Evolutionary conservation across 148 eudicot genomes (phyloP), one percentile per base, ranked within the genome.

Genomic region (Pharnaceum exiguum): DNA sequence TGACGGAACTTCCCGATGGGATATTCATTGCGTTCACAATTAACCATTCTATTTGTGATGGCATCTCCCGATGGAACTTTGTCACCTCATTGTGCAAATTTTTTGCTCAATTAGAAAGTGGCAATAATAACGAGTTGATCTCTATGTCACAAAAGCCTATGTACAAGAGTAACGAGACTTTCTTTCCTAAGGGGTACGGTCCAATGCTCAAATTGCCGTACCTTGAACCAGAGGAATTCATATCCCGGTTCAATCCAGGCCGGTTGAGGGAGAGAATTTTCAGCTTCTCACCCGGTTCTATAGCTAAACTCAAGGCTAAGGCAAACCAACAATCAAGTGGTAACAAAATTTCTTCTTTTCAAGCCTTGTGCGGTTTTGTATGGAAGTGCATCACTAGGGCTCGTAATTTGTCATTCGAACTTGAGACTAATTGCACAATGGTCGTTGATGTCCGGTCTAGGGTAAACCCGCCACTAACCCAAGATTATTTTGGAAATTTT

Each of bases 381-480:
- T 72, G 77, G 77, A 36, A 64, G 26, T 67, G 67, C 46, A 35
- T 72, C 26, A 67, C 54, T 6, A 57, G 72, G 30, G 60, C 40
- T 24, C 68, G 72, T 16, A 7, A 22, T 11, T 21, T 67, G n/a
- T 46, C 54, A 0, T 59, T 32, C 0, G 13, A 5, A 1, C 80
- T 80, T 31, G 55, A 70, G 70, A 84, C 90, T 27, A 80, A 83
- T 63, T 84, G 80, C 37, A 15, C 86, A 13, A 81, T 84, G 86
- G 90, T 85, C 1, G 86, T 78, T 4, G 78, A 81, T 55, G 78
- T 86, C 45, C 60, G 90, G 28, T 86, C 80, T 56, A 59, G 86
- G 26, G 52, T 84, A 0, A 75, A 73, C 36, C 90, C 86, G 8
- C 49, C 36, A 51, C 63, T 84, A 2, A 74, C 77, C 30, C 75